phyloP scores from a whole-genome alignment of 2,329 filamentous ascomycete species.

The Fusarium camptoceras region DNA sequence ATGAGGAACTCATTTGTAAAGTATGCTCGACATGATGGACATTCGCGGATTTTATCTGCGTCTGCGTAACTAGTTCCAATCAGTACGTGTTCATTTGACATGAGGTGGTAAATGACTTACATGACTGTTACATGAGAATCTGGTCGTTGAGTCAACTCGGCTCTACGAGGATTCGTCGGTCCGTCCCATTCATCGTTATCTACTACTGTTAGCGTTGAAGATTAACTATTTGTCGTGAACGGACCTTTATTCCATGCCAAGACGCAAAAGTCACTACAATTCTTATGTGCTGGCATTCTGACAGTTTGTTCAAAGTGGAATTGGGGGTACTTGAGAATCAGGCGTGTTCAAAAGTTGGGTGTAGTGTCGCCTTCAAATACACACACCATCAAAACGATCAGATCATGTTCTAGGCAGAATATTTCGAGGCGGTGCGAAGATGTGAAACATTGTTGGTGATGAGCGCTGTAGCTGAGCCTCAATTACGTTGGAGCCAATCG shows the following conservation, averaged over 20 bases:
- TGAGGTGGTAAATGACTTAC: background rate
- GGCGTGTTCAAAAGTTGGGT: background rate
- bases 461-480: background rate
- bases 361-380: background rate
- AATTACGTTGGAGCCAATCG: background rate
- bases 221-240: background rate
- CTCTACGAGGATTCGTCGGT: background rate
- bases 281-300: constrained; percentile 5
- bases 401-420: background rate
- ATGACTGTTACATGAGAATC: constrained; percentile 32
- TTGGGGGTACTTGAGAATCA: no score
- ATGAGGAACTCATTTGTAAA: constrained; percentile 38
- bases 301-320: background rate
- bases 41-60: constrained; percentile 49
- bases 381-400: background rate
- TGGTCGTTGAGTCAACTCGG: background rate
- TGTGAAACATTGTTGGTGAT: background rate
- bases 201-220: background rate
- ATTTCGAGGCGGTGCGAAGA: background rate
- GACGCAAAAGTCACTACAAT: constrained; percentile 10
- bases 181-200: background rate
- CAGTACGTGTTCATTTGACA: fast-evolving
- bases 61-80: constrained; percentile 43
- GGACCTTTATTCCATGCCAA: constrained; percentile 23
- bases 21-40: constrained; percentile 40